phyloP scores from a whole-genome alignment of 1,284 basidiomycete genomes.

The Phellopilus nigrolimitatus region DNA sequence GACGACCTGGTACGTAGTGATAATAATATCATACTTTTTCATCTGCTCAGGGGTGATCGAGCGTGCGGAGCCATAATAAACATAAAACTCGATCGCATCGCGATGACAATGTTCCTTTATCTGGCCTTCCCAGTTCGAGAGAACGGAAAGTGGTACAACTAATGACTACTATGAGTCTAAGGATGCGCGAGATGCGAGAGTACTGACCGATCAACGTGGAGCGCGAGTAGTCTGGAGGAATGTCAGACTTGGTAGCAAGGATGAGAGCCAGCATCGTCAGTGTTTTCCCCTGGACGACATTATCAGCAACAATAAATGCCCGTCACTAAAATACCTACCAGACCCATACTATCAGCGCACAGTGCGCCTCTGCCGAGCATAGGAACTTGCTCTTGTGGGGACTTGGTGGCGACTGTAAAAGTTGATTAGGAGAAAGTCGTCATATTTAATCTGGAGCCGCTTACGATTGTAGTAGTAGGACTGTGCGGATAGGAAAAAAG shows the following conservation, averaged over 20 bases:
- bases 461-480: constrained; percentile 63
- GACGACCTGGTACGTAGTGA: constrained; percentile 83
- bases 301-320: constrained; percentile 17
- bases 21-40: constrained; percentile 72
- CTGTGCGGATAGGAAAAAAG: constrained; percentile 29
- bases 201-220: constrained; percentile 70
- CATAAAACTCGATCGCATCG: constrained; percentile 50
- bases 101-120: constrained; percentile 70
- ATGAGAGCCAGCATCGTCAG: constrained; percentile 76
- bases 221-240: constrained; percentile 50
- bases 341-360: constrained; percentile 87
- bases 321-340: constrained; percentile 31
- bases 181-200: not conserved
- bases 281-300: constrained; percentile 65
- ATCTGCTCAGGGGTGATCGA: constrained; percentile 57
- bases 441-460: constrained; percentile 25
- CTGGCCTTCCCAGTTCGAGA: constrained; percentile 92
- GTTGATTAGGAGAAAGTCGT: not conserved
- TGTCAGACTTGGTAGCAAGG: constrained; percentile 66
- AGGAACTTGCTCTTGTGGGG: constrained; percentile 63
- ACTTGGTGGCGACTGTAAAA: constrained; percentile 74
- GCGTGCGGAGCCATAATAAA: constrained; percentile 67
- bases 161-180: constrained; percentile 15
- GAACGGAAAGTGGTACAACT: constrained; percentile 84
- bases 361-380: constrained; percentile 76